Percentiles rank a stretch among this genome's conserved stretches.
Evolutionary conservation across 2,329 filamentous ascomycete genomes (phyloP).

Genomic region (Sarocladiaceae sp.): DNA sequence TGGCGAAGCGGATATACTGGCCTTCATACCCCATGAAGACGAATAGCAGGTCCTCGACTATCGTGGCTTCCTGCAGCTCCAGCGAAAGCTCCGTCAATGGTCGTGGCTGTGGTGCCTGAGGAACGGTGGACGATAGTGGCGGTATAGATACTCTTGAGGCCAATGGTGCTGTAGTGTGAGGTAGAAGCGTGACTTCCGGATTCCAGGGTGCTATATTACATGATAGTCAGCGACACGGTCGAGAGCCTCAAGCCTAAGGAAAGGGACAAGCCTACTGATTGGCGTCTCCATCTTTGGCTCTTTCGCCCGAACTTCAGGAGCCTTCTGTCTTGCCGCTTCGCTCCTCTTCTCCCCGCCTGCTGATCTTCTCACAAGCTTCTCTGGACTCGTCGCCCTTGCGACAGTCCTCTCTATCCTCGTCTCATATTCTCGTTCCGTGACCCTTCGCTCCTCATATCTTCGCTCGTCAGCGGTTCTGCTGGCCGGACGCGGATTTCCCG

Average conservation of each 20-base stretch:
- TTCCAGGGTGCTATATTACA: slow-evolving; percentile 58
- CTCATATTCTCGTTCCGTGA: slow-evolving; percentile 51
- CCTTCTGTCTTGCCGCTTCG: slow-evolving; percentile 36
- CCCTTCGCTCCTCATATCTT: slow-evolving; percentile 47
- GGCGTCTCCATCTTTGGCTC: slow-evolving; percentile 43
- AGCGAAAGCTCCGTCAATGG: slow-evolving; percentile 70
- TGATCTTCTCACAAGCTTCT: slow-evolving; percentile 43
- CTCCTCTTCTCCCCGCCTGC: slow-evolving; percentile 32
- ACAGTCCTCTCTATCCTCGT: slow-evolving; percentile 61
- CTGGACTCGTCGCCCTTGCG: slow-evolving; percentile 56
- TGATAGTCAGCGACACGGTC: slow-evolving; percentile 14
- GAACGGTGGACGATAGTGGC: slow-evolving; percentile 73
- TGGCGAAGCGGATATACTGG: slow-evolving; percentile 88
- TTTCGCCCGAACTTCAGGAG: slow-evolving; percentile 39
- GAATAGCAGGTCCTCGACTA: slow-evolving; percentile 87
- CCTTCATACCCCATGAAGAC: slow-evolving; percentile 98
- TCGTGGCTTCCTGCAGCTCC: slow-evolving; percentile 78
- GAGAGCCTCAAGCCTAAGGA: background rate
- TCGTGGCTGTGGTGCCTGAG: slow-evolving; percentile 63
- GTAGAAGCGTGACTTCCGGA: slow-evolving; percentile 71
- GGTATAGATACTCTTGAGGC: slow-evolving; percentile 60
- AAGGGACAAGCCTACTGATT: slow-evolving; percentile 38
- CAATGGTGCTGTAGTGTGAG: slow-evolving; percentile 65
- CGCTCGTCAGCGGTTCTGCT: slow-evolving; percentile 40
- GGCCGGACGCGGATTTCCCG: slow-evolving; percentile 49